phyloP scores from a whole-genome alignment of 1,284 basidiomycete species.

The Ustilago trichophora region DNA sequence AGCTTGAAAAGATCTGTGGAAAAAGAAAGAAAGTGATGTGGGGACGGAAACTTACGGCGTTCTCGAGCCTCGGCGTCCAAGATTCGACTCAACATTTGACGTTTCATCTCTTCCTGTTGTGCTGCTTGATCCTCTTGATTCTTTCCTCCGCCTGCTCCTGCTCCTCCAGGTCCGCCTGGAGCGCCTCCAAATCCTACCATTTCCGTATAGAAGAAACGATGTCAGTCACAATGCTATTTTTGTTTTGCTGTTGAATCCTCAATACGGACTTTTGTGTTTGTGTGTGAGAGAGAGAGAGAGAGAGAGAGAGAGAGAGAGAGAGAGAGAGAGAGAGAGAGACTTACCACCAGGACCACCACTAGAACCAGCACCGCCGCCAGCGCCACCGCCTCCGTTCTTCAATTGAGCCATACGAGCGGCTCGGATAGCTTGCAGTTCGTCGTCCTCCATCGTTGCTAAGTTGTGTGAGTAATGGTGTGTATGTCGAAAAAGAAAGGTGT shows the following conservation, averaged over 20 bases:
- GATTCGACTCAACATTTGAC: slow-evolving; percentile 81
- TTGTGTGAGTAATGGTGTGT: background rate
- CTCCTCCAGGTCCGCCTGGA: slow-evolving; percentile 36
- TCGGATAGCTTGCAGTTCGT: slow-evolving; percentile 65
- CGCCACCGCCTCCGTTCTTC: slow-evolving; percentile 23
- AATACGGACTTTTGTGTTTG: no score
- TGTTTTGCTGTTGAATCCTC: background rate
- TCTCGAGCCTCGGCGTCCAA: slow-evolving; percentile 87
- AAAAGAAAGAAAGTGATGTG: background rate
- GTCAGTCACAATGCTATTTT: background rate
- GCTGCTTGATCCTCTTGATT: slow-evolving; percentile 63
- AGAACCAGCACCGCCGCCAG: slow-evolving; percentile 20
- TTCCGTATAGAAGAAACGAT: background rate
- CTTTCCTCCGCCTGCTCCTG: slow-evolving; percentile 61
- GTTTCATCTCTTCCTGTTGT: slow-evolving; percentile 70
- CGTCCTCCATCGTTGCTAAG: slow-evolving; percentile 59
- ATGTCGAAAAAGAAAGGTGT: slow-evolving; percentile 1
- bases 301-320: no score
- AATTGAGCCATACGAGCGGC: slow-evolving; percentile 64
- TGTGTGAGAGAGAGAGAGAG: no score
- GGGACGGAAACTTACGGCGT: slow-evolving; percentile 75
- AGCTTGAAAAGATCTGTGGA: background rate
- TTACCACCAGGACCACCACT: slow-evolving; percentile 24
- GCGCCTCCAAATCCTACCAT: slow-evolving; percentile 13
- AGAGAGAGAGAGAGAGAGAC: background rate